phyloP scores from a whole-genome alignment of 2,329 filamentous ascomycete species.

The Graphilbum ipis-grandicollis region DNA sequence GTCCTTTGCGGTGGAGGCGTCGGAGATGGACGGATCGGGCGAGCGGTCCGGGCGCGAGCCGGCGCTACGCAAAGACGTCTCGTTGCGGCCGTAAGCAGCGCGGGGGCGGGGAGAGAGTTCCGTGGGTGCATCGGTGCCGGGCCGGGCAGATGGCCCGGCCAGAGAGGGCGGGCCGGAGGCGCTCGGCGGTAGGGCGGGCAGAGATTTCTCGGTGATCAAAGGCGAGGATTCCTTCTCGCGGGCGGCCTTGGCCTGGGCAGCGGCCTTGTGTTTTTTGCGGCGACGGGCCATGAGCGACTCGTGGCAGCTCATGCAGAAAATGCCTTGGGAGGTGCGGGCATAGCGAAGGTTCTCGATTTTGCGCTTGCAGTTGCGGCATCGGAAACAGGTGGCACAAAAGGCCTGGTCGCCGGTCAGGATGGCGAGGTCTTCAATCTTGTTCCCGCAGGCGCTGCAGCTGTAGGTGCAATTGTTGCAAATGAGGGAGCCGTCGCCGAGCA shows the following conservation, averaged over 20 bases:
- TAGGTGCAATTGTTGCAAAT: conserved; percentile 99
- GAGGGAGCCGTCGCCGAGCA: conserved; percentile 90
- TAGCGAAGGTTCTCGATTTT: conserved; percentile 98
- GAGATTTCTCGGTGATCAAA: conserved; percentile 72
- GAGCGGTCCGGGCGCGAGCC: conserved; percentile 34
- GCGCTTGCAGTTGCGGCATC: conserved; percentile 93
- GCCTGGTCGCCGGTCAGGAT: conserved; percentile 96
- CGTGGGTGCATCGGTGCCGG: conserved; percentile 46
- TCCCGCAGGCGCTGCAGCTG: conserved; percentile 87
- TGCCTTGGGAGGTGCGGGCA: conserved; percentile 91
- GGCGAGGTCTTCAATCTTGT: conserved; percentile 96
- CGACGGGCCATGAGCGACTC: conserved; percentile 89
- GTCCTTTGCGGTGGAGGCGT: conserved; percentile 8
- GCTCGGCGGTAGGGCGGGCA: conserved; percentile 76
- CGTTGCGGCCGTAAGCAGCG: conserved; percentile 22
- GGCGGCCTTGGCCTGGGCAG: conserved; percentile 38
- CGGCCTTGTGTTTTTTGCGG: conserved; percentile 67
- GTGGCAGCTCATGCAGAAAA: conserved; percentile 98
- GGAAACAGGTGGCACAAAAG: conserved; percentile 93
- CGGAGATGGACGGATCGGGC: conserved; percentile 28
- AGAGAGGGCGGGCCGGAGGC: no score
- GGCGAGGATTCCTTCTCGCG: conserved; percentile 46
- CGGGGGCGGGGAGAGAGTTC: conserved; percentile 51
- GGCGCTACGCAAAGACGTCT: conserved; percentile 21
- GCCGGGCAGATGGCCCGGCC: no score